Evolutionary conservation across 495 filamentous ascomycete species (phyloP), one percentile per base, ranked within the genome.

Genomic region (Xylaria castorea): DNA sequence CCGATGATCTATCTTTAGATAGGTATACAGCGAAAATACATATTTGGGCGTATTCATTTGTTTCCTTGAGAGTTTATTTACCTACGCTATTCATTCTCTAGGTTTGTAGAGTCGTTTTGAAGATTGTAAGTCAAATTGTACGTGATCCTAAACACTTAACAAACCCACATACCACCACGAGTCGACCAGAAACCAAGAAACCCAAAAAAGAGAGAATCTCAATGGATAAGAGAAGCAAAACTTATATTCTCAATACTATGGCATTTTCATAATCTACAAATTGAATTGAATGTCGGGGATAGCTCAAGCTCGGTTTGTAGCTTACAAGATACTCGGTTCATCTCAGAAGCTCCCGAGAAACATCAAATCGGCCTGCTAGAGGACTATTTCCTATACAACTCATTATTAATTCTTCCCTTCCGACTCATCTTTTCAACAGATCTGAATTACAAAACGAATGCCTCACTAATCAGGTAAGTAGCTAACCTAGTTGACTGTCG

Each of bases 1-100:
- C 58, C 58, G 58, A 61, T 38, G 18, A 61, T 57, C 27, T 32
- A 57, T 57, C 27, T 57, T 18, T 57, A 18, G 27, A 57, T 27
- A 16, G 22, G n/a, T n/a, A n/a, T 22, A 12, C 14, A 22, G 46
- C 20, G 11, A 30, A 27, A 14, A 30, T 25, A 20, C 25, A 25
- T 25, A 25, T 11, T n/a, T 18, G 20, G 46, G 25, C 25, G 51
- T 3, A 16, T 55, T 55, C 25, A 55, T 20, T 30, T 27, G 11
- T 27, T 55, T 9, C 9, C 9, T 14, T 6, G 12, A 27, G 22
- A 30, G 27, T 27, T 12, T 12, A 11, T 1, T 14, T 0, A 25
- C 16, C 14, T 5, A 14, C 25, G 12, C 51, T 5, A 22, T 55
- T 22, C 2, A 27, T 27, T 53, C 22, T 25, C 7, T 9, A 8